These are phyloP conservation scores for Colletotrichum acutatum DNA, from an alignment of 2,329 filamentous ascomycete species.

Conservation along the genomic window DNA sequence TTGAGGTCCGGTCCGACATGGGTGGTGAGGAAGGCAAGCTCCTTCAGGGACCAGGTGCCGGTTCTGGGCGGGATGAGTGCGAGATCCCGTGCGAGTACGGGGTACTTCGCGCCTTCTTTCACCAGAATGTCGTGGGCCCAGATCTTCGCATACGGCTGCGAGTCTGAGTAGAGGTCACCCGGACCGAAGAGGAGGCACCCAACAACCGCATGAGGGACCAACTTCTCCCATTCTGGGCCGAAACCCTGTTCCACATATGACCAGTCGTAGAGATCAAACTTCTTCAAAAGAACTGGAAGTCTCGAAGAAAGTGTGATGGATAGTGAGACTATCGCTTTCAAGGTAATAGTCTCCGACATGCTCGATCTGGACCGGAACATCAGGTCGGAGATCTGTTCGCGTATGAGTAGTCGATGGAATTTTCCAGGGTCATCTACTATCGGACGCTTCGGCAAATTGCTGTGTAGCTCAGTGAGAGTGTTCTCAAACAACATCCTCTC, in stretches of 20 bases:
- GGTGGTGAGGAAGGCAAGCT: neutral
- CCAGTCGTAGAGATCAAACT: neutral
- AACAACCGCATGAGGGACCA: neutral
- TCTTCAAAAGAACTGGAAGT: neutral
- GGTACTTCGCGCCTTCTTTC: neutral
- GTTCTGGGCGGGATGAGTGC: neutral
- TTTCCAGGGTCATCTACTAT: neutral
- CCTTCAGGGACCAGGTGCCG: neutral
- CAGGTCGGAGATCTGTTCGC: neutral
- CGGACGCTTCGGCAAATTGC: neutral
- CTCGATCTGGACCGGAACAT: neutral
- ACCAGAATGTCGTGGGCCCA: neutral
- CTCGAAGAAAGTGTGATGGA: neutral
- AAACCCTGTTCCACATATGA: neutral
- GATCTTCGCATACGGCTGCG: neutral
- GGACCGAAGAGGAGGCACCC: neutral
- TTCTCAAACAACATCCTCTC: neutral
- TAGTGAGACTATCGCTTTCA: neutral
- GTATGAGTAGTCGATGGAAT: no score
- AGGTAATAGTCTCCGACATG: neutral
- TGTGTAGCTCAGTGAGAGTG: neutral
- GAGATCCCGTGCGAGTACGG: neutral
- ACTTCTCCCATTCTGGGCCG: neutral
- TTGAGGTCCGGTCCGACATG: neutral
- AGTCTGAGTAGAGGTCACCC: neutral